These are phyloP conservation scores for Fraxinus sp. DNA, from an alignment of 305 asterid species.

Conservation along the genomic window DNA sequence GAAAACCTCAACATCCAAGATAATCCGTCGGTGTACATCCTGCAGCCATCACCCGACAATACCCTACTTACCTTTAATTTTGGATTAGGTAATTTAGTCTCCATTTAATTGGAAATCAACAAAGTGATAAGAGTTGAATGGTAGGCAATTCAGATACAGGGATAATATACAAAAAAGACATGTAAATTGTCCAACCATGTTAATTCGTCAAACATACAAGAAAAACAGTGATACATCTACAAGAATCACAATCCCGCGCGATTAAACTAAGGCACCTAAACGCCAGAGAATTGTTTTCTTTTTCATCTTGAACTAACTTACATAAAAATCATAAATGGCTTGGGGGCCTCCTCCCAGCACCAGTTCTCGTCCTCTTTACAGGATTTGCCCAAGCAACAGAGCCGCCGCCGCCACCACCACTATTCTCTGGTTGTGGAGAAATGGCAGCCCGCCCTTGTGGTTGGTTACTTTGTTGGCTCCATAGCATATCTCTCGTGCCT, in stretches of 20 bases:
- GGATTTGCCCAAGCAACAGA: conserved; percentile 97
- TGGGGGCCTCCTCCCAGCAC: conserved; percentile 85
- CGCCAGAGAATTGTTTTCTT: background rate
- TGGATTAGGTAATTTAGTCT: background rate
- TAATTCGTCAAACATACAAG: background rate
- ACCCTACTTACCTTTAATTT: background rate
- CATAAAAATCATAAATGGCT: conserved; percentile 57
- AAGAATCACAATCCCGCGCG: background rate
- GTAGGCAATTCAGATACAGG: background rate
- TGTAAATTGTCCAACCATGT: background rate
- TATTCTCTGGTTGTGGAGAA: conserved; percentile 63
- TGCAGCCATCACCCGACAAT: background rate
- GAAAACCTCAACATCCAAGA: background rate
- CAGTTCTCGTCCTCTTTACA: conserved; percentile 89
- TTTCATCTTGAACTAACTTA: background rate
- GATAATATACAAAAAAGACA: background rate
- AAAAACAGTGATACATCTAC: background rate
- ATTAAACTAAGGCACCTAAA: conserved; percentile 28
- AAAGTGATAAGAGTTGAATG: background rate
- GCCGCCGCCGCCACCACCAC: too few species aligned
- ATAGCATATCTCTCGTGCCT: conserved; percentile 42
- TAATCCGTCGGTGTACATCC: background rate
- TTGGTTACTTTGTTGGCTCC: conserved; percentile 44
- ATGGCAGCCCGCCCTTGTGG: conserved; percentile 56
- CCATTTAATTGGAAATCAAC: background rate